Evolutionary conservation across 176 grass and related monocot genomes (phyloP), one percentile per base, ranked within the genome.

Genomic region (Lolium perenne): DNA sequence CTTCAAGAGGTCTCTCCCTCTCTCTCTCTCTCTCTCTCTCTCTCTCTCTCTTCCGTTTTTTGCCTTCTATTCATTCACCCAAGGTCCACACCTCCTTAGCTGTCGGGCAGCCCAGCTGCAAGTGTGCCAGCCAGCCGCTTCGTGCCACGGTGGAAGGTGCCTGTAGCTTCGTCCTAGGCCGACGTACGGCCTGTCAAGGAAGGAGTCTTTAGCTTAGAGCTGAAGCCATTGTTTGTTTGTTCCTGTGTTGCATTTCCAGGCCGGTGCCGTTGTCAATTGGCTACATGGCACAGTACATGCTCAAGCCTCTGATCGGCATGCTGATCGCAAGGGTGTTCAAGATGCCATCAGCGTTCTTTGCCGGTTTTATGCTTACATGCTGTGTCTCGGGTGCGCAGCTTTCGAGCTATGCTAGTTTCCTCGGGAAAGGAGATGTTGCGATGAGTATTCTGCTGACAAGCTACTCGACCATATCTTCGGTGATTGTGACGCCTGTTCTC

Each of bases 371-470:
- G 61, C 95, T 97, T 60, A 95, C 87, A 5, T 97, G 93, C 77
- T 97, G 93, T 29, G 93, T 97, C 56, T 86, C 95, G 0, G 95
- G 95, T 18, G 95, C 95, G 50, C 95, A 95, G 60, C 86, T 97
- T 69, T 95, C 95, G 20, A 97, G 93, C 77, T 97, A 97, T 90
- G 95, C 95, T 59, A 95, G 89, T 85, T 95, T 95, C 80, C 87
- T 97, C 71, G 93, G 91, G 82, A 93, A 97, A 93, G 91, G 93
- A 74, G 95, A 97, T 85, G 91, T 97, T 58, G 95, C 93, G 1
- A 90, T 97, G 72, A 97, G 95, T 79, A 97, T 97, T 90, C 82
- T 97, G 74, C 64, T 97, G 63, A 97, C 95, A 63, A 97, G 91
- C 83, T 93, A 87, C 85, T 95, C 95, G 49, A 95, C 95, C 41